Evolutionary conservation across 2,329 filamentous ascomycete species (phyloP).

Genomic region (Hypoxylon sp.): DNA sequence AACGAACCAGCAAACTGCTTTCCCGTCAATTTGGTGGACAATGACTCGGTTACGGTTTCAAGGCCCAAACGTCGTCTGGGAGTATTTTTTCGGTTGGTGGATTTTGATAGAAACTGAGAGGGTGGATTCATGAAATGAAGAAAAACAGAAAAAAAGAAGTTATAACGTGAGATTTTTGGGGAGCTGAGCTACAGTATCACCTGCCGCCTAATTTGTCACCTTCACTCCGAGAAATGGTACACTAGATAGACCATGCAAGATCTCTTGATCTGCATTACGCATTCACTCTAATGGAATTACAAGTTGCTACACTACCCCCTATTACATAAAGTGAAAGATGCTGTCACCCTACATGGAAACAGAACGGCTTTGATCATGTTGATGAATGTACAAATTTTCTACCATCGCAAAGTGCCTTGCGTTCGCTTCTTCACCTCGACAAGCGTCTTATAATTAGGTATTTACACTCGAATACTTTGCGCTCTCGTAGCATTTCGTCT

Average conservation of each 20-base stretch:
- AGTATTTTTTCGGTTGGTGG: not conserved
- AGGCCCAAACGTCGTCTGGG: not conserved
- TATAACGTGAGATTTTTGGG: slow-evolving; percentile 38
- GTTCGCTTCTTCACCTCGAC: slow-evolving; percentile 11
- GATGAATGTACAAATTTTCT: slow-evolving; percentile 22
- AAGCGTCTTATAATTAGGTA: slow-evolving; percentile 12
- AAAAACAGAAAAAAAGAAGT: slow-evolving; percentile 1
- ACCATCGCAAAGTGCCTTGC: slow-evolving; percentile 3
- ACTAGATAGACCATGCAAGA: slow-evolving; percentile 25
- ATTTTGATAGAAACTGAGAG: slow-evolving; percentile 5
- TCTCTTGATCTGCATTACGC: slow-evolving; percentile 26
- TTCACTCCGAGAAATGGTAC: slow-evolving; percentile 18
- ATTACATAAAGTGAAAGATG: not conserved
- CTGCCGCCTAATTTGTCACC: slow-evolving; percentile 27
- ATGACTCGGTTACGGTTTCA: not conserved
- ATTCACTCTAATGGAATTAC: slow-evolving; percentile 23
- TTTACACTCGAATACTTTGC: slow-evolving; percentile 10
- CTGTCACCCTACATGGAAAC: not conserved
- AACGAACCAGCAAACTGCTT: not conserved
- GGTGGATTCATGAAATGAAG: not conserved
- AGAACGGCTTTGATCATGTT: not conserved
- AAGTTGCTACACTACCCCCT: not conserved
- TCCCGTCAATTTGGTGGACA: not conserved
- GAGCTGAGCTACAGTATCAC: slow-evolving; percentile 28
- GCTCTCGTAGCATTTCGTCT: not conserved